A percentile compares a stretch with the other conserved stretches of the same genome.
Conservation (phyloP, 148 eudicot species). For the Cornus suecica region DNA sequence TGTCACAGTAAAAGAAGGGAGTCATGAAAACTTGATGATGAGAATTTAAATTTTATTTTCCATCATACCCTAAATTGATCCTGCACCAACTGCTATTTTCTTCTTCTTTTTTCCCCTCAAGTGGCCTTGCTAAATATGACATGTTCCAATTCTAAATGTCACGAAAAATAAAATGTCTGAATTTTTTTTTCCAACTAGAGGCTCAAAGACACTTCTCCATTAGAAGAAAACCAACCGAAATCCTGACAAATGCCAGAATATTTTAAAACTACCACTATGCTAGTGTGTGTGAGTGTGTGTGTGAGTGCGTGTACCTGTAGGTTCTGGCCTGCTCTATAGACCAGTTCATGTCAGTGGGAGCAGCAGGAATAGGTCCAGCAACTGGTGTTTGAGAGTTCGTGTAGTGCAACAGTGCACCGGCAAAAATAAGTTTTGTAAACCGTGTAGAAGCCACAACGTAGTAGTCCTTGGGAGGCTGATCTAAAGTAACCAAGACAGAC, state of each 20-base stretch:
- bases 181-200: not conserved
- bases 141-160: not conserved
- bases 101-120: not conserved
- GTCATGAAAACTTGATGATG: not conserved
- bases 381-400: conserved; percentile 50
- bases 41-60: not conserved
- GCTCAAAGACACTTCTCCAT: not conserved
- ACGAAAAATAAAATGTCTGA: not conserved
- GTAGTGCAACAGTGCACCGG: conserved; percentile 61
- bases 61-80: not conserved
- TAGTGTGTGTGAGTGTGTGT: not conserved
- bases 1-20: not conserved
- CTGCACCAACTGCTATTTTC: not conserved
- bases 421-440: conserved; percentile 45
- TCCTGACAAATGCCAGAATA: not conserved
- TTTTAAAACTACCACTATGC: not conserved
- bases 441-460: conserved; percentile 79
- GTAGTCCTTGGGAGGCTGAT: conserved; percentile 79
- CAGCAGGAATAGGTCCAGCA: conserved; percentile 68
- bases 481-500: conserved; percentile 69
- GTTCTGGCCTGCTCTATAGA: conserved; percentile 78
- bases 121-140: not conserved
- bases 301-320: conserved; percentile 42
- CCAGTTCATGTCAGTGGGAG: conserved; percentile 52
- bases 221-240: not conserved